Percentiles rank a stretch among this genome's conserved stretches.
Evolutionary conservation across 257 asterid species (phyloP).

Genomic region (Lycium barbarum): DNA sequence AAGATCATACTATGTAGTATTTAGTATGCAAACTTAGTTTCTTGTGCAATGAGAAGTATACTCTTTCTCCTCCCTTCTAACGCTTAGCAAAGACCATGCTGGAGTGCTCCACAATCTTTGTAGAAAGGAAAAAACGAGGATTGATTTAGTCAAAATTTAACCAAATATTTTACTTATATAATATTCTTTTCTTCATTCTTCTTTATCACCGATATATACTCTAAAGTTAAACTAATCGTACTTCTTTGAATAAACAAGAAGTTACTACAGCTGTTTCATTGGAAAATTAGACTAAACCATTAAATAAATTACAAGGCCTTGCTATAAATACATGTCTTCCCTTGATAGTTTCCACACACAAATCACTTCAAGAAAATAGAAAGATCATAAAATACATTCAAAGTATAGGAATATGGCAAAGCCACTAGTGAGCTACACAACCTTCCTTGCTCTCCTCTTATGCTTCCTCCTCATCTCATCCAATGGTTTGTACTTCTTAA

Average conservation of each 20-base stretch:
- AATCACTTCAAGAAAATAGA: background rate
- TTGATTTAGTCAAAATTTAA: background rate
- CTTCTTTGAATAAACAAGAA: background rate
- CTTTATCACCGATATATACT: background rate
- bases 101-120: no score
- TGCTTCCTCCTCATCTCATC: background rate
- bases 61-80: background rate
- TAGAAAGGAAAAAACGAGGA: no score
- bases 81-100: no score
- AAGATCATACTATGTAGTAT: no score
- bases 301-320: background rate
- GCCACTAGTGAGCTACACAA: background rate
- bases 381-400: background rate
- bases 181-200: background rate
- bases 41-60: background rate
- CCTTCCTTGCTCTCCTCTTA: slow-evolving; percentile 12
- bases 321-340: background rate
- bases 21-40: background rate
- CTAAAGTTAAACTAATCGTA: background rate
- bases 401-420: background rate
- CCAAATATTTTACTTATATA: background rate
- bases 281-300: background rate
- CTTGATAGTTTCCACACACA: background rate
- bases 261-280: background rate
- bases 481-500: background rate